phyloP scores from a whole-genome alignment of 1,284 basidiomycete genomes.

The Wolfiporia cocos region DNA sequence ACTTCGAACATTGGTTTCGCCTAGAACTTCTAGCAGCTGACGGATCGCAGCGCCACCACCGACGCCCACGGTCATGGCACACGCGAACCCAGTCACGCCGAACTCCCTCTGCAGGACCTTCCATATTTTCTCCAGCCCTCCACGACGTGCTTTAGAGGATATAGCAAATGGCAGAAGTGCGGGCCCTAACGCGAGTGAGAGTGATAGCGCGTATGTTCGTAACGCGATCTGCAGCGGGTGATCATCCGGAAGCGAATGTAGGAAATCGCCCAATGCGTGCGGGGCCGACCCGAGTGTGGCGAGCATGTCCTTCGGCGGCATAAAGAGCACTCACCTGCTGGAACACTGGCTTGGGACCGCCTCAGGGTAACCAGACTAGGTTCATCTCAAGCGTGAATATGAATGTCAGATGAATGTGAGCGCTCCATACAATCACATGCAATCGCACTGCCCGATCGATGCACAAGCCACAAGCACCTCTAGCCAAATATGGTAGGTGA shows the following conservation, averaged over 20 bases:
- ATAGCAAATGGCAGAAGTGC: constrained; percentile 47
- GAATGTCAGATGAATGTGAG: too few species aligned
- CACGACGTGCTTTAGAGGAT: constrained; percentile 24
- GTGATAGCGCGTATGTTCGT: constrained; percentile 61
- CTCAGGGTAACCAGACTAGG: too few species aligned
- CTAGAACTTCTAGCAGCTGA: constrained; percentile 34
- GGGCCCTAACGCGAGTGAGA: constrained; percentile 62
- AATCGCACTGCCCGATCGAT: too few species aligned
- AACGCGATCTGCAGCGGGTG: constrained; percentile 57
- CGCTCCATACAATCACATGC: too few species aligned
- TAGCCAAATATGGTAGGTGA: too few species aligned
- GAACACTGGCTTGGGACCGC: too few species aligned
- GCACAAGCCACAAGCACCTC: too few species aligned
- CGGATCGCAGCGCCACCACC: constrained; percentile 55
- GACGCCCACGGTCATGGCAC: constrained; percentile 54
- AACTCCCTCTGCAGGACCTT: constrained; percentile 49
- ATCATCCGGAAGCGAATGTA: constrained; percentile 26
- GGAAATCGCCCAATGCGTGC: constrained; percentile 17
- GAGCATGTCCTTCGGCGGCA: constrained; percentile 1
- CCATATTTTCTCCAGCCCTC: constrained; percentile 27
- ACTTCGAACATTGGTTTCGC: background rate
- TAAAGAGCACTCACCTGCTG: too few species aligned
- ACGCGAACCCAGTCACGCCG: constrained; percentile 57
- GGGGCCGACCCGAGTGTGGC: constrained; percentile 8
- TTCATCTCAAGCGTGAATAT: too few species aligned